Evolutionary conservation across 2,329 filamentous ascomycete species (phyloP), one percentile per base, ranked within the genome.

Genomic region (Xylariaceae sp.): DNA sequence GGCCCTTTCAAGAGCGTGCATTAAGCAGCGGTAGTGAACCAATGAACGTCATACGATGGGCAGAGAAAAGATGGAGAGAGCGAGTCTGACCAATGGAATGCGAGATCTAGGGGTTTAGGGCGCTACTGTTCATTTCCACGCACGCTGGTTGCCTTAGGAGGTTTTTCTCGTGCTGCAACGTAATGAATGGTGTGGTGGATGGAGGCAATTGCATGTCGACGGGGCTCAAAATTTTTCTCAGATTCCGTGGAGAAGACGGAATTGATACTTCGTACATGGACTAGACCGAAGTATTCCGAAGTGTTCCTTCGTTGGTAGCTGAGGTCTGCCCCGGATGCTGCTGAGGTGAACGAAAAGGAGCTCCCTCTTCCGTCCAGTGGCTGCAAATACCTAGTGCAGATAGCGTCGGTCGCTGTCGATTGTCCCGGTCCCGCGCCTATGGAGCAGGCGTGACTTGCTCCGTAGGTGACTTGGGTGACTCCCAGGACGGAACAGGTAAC

Each of bases 1-100:
- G 10, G 18, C 37, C 8, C 47, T 10, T 48, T 34, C 44, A 58
- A 59, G 60, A 60, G 58, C 18, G 37, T 64, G 58, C 62, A 63
- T 63, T 52, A 35, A 51, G 57, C 51, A 34, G 34, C 17, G 11
- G 30, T 11, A 23, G 45, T 37, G 7, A 39, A 49, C 62, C 62
- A 64, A 64, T 63, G 6, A 56, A 9, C 37, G 39, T 3, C 52
- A 44, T 35, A 9, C 4, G 7, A 9, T 45, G 30, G 11, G 17
- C 39, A 23, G n/a, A 47, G 47, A 41, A 60, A 55, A 18, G 54
- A 47, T 35, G 61, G 58, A 49, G 49, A 41, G 4, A 4, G 4
- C 13, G 5, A 35, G 6, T 5, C n/a, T 9, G 61, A 23, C 62
- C 62, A 64, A 63, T 45, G 54, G 61, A 11, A 23, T 41, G 13